Base-by-base conservation (phyloP, 176 grass and related monocot species). In the Rhynchospora tenuis region DNA sequence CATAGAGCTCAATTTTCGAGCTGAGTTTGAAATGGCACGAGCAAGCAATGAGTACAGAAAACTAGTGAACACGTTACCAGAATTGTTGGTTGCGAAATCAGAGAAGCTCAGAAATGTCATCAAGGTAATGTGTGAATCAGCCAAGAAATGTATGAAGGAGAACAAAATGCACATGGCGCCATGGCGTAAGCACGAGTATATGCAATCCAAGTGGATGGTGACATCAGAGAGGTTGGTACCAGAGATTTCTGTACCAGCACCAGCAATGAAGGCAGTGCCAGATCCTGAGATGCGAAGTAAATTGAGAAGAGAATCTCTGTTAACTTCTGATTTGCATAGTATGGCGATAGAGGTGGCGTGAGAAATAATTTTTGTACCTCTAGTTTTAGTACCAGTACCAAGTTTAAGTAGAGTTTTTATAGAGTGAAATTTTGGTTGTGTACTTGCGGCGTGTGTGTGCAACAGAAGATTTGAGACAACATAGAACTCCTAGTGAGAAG, bases 161-260 rank as follows among this genome's bases (percentile, higher is more conserved):
- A 93, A 85, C 88, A 50, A 43, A 70, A 88, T 91, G 94, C 87
- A 97, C 89, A 97, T 97, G 89, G 89, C 87, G 0, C 94, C 94
- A 14, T 93, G 94, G 89, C 50, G 91, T 67, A 93, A 93, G 87
- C 89, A 86, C 64, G 90, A 98, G 83, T 95, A 95, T 91, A 99
- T 99, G 96, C 86, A 91, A 84, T 84, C 93, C 52, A 99, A 99
- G 83, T 99, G 93, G 93, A 81, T 91, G 38, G 87, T 83, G 68
- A 89, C 89, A 31, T 78, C 84, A 9, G 88, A 95, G 81, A 85
- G 91, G 44, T 54, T 73, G 4, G 43, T 54, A 43, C 84, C 87
- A 11, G 80, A 79, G 12, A 12, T 59, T n/a, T 67, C 31, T 9
- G 56, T 6, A 16, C 63, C 58, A 0, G 74, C 42, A 13, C 23